phyloP scores from a whole-genome alignment of 805 yeast genomes.

The Metschnikowia cubensis region DNA sequence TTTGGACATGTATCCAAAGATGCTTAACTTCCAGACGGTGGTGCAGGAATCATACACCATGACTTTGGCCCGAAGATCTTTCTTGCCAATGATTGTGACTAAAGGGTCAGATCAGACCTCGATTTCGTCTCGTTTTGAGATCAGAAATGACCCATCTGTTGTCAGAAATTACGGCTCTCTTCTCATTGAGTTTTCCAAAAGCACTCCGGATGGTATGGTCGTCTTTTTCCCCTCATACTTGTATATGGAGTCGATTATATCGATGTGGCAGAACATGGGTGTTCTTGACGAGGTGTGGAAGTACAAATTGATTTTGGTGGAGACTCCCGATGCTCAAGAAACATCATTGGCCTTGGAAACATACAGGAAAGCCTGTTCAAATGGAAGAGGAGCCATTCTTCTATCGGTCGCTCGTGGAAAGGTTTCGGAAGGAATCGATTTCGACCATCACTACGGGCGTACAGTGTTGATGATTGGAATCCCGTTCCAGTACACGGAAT shows the following conservation, averaged over 20 bases:
- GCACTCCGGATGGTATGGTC: conserved; percentile 97
- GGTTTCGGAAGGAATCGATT: conserved; percentile 98
- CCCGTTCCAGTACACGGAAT: conserved; percentile 98
- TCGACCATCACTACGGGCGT: conserved; percentile 96
- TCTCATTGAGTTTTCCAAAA: conserved; percentile 86
- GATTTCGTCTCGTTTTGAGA: conserved; percentile 92
- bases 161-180: conserved; percentile 95
- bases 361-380: conserved; percentile 91
- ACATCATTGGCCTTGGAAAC: conserved; percentile 94
- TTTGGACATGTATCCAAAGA: conserved; percentile 95
- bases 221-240: conserved; percentile 96
- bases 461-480: conserved; percentile 98
- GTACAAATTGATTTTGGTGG: conserved; percentile 88
- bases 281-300: conserved; percentile 98
- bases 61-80: conserved; percentile 90
- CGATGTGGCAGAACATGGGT: conserved; percentile 99
- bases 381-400: conserved; percentile 96
- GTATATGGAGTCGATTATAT: conserved; percentile 96
- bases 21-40: conserved; percentile 91
- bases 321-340: conserved; percentile 99
- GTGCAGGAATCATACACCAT: conserved; percentile 92
- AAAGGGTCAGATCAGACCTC: conserved; percentile 98
- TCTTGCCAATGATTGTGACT: conserved; percentile 92
- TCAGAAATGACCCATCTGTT: conserved; percentile 95
- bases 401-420: conserved; percentile 98